Conservation (phyloP, 495 filamentous ascomycete genomes). For the Podospora pseudocomata region DNA sequence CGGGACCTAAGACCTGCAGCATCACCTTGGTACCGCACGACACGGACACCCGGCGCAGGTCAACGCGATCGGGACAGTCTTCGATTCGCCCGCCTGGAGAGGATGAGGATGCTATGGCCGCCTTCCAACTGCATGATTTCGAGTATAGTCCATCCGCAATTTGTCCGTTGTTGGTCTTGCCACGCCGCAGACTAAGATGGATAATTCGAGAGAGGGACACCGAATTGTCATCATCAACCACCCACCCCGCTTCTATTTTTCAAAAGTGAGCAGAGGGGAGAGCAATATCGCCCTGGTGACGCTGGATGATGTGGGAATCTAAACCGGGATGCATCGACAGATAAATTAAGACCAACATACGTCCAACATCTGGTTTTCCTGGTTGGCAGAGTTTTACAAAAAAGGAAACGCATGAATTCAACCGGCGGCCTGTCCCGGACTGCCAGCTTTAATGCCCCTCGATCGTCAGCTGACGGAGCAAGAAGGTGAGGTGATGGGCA, state of each 20-base stretch:
- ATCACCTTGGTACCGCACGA: not conserved
- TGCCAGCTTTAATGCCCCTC: conserved; percentile 28
- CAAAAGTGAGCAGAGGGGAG: not conserved
- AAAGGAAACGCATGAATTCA: conserved; percentile 21
- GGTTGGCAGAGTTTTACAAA: not conserved
- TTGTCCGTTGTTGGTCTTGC: conserved; percentile 3
- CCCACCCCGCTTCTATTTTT: not conserved
- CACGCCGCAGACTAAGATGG: not conserved
- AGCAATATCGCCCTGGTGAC: conserved; percentile 1
- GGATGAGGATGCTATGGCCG: conserved; percentile 3
- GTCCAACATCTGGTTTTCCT: conserved; percentile 11
- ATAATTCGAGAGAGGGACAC: not conserved
- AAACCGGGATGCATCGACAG: conserved; percentile 4
- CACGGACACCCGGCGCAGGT: conserved; percentile 1
- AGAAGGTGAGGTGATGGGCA: too few relatives aligned
- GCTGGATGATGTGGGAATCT: not conserved
- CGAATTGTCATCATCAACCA: too few relatives aligned
- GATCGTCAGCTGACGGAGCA: conserved; percentile 9
- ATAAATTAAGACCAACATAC: conserved; percentile 14
- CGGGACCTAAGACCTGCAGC: conserved; percentile 1
- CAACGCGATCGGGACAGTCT: not conserved
- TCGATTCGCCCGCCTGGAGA: not conserved
- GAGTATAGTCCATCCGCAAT: not conserved
- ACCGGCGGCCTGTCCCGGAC: conserved; percentile 20
- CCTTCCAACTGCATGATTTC: conserved; percentile 19